Evolutionary conservation across 164 flowering plant species (phyloP), one percentile per base, ranked within the genome.

Genomic region (grape (Vitis vinifera)): DNA sequence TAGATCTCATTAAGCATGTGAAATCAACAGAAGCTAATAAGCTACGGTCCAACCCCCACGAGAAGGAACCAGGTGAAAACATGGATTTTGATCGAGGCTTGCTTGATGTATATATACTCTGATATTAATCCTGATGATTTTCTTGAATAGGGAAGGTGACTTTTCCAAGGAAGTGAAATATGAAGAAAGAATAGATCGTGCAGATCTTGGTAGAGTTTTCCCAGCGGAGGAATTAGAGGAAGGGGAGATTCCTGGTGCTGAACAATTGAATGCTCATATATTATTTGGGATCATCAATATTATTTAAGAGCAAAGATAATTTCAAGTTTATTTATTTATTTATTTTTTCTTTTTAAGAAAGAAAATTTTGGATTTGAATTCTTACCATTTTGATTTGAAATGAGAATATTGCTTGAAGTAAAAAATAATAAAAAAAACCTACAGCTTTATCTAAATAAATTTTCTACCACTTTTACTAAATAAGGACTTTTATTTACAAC

Each of bases 121-220:
- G 79, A 83, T 51, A 71, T 77, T 3, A 86, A 89, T 74, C 86
- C 88, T 4, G 95, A 85, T 69, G 91, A 81, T 65, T 90, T 83
- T 71, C 83, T 91, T 63, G 82, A 87, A 23, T 71, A 76, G 78
- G 30, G 89, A 83, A 23, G 27, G 27, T 52, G 84, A 67, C 14
- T 80, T 81, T 71, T 57, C 51, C 9, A 68, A 70, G 3, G 77
- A 79, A 62, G 75, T 13, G 8, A 80, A 55, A 6, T n/a, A 10
- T 14, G 71, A 48, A 9, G 72, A 49, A 55, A 52, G 27, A 9
- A 51, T 16, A 12, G 72, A 71, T 64, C 49, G 59, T 10, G 10
- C 50, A 9, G 64, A 55, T 69, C 31, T 63, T 8, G 37, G 55
- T 16, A 74, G 62, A 55, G 17, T 16, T 5, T 73, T 62, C 49